A percentile compares a stretch with the other conserved stretches of the same genome.
Conservation (phyloP, 2,329 filamentous ascomycete genomes). For the Curvularia sp. region DNA sequence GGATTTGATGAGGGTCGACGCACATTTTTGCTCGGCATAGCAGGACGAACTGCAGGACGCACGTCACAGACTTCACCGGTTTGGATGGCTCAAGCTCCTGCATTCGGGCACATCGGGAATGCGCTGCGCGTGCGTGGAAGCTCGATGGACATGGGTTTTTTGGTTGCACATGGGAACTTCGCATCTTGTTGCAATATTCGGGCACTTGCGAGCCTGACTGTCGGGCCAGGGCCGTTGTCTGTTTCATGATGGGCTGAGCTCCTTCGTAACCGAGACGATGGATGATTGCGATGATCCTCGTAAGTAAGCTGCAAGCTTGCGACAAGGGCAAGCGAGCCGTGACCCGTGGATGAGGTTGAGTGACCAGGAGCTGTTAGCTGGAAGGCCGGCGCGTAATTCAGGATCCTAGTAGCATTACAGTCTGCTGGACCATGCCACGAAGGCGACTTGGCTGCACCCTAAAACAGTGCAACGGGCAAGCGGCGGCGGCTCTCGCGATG, state of each 20-base stretch:
- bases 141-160: conserved; percentile 13
- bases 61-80: conserved; percentile 29
- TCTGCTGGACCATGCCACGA: conserved; percentile 7
- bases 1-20: conserved; percentile 21
- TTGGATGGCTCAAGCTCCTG: conserved; percentile 22
- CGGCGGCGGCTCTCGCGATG: conserved; percentile 18
- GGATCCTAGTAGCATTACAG: conserved; percentile 2
- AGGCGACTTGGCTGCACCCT: conserved; percentile 5
- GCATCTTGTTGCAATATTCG: conserved; percentile 27
- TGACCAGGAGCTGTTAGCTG: conserved; percentile 11
- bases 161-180: conserved; percentile 20
- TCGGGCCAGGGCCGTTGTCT: conserved; percentile 26
- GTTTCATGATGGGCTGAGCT: conserved; percentile 22
- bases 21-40: conserved; percentile 13
- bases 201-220: conserved; percentile 26
- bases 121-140: conserved; percentile 6
- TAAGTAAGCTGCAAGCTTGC: conserved; percentile 7
- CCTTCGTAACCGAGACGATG: conserved; percentile 25
- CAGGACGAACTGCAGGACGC: conserved; percentile 19
- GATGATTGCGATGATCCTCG: conserved; percentile 15
- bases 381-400: conserved; percentile 16
- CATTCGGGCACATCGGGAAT: conserved; percentile 12
- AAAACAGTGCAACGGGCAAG: conserved; percentile 8
- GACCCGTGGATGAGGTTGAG: conserved; percentile 11
- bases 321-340: conserved; percentile 16